Conservation (phyloP, 495 filamentous ascomycete species). For the Penicillium pancosmium region DNA sequence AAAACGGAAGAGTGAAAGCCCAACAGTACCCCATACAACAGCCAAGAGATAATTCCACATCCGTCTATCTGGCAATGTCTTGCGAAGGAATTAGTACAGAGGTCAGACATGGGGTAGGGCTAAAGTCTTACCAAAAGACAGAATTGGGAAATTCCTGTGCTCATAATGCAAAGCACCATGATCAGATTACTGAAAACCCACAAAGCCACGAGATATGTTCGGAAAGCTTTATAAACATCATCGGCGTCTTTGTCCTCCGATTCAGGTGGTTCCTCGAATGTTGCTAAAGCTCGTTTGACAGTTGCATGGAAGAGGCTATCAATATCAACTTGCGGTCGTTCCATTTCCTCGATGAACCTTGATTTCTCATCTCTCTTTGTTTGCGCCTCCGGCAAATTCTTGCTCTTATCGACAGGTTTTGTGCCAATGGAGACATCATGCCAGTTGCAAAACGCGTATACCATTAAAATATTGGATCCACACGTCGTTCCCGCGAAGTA, state of each 20-base stretch:
- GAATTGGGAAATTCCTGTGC: constrained; percentile 69
- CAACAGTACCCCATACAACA: constrained; percentile 14
- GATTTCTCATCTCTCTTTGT: constrained; percentile 73
- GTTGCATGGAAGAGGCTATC: constrained; percentile 89
- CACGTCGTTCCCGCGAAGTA: constrained; percentile 55
- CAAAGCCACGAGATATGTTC: constrained; percentile 76
- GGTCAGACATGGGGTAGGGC: too few relatives aligned
- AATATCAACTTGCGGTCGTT: constrained; percentile 91
- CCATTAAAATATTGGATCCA: constrained; percentile 92
- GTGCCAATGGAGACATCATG: constrained; percentile 99
- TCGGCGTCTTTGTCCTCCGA: constrained; percentile 65
- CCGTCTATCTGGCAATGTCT: constrained; percentile 8
- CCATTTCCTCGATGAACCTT: constrained; percentile 91
- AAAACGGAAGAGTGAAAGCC: constrained; percentile 15
- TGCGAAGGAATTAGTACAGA: background rate
- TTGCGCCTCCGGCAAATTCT: constrained; percentile 81
- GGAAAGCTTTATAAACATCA: constrained; percentile 93
- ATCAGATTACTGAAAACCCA: constrained; percentile 90
- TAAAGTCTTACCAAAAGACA: constrained; percentile 69
- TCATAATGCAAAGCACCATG: constrained; percentile 79
- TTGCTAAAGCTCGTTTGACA: constrained; percentile 79
- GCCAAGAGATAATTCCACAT: constrained; percentile 14
- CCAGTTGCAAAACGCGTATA: constrained; percentile 98
- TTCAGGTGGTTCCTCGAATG: constrained; percentile 53
- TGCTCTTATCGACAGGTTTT: constrained; percentile 93